Conservation (phyloP, 2,329 filamentous ascomycete genomes). For the Pseudogymnoascus sp. region DNA sequence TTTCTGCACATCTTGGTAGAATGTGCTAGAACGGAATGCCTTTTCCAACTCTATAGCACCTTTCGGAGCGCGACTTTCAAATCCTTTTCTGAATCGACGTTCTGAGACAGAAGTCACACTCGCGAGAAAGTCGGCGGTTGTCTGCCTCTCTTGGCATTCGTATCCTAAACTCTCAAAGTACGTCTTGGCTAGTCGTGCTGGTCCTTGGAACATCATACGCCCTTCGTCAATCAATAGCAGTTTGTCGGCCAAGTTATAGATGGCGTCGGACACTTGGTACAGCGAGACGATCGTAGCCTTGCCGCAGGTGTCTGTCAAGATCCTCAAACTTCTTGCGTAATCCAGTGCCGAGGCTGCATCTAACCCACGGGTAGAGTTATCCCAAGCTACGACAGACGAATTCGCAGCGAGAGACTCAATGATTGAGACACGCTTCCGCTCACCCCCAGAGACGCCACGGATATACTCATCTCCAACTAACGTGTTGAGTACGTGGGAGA, state of each 20-base stretch:
- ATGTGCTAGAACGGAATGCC: slow-evolving; percentile 25
- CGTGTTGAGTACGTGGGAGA: slow-evolving; percentile 46
- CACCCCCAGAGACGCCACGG: slow-evolving; percentile 52
- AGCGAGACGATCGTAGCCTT: slow-evolving; percentile 54
- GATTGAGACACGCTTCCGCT: slow-evolving; percentile 52
- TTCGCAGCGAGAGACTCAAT: slow-evolving; percentile 36
- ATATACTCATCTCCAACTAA: slow-evolving; percentile 50
- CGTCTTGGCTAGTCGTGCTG: slow-evolving; percentile 45
- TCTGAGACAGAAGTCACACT: slow-evolving; percentile 60
- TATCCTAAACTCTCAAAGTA: slow-evolving; percentile 61
- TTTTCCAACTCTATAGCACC: slow-evolving; percentile 36
- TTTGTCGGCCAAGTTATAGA: slow-evolving; percentile 63
- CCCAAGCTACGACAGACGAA: slow-evolving; percentile 50
- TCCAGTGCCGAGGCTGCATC: slow-evolving; percentile 56
- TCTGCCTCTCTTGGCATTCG: slow-evolving; percentile 50
- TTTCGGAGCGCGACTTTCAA: slow-evolving; percentile 36
- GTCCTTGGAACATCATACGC: slow-evolving; percentile 57
- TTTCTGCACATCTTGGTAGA: slow-evolving; percentile 36
- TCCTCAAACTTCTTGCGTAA: slow-evolving; percentile 50
- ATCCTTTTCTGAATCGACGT: slow-evolving; percentile 45
- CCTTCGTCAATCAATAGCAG: slow-evolving; percentile 59
- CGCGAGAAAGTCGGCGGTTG: slow-evolving; percentile 57
- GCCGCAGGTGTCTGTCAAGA: slow-evolving; percentile 53
- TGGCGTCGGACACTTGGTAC: slow-evolving; percentile 62
- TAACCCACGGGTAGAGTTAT: slow-evolving; percentile 57